Percentiles rank a stretch among this genome's conserved stretches.
These are phyloP conservation scores for Xylaria sp. DNA, from an alignment of 2,329 filamentous ascomycete species.

Conservation along the genomic window DNA sequence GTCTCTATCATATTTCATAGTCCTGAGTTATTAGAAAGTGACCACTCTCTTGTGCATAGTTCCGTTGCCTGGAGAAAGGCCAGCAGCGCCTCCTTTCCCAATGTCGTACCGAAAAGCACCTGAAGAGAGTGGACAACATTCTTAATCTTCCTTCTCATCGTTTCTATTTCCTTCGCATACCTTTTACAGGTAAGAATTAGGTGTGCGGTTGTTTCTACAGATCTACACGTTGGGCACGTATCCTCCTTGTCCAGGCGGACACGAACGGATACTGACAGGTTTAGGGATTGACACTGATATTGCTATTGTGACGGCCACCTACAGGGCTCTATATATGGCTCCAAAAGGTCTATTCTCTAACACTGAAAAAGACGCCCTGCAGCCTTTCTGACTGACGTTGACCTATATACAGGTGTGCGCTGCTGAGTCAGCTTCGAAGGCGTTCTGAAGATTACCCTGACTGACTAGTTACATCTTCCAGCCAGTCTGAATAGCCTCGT, in stretches of 20 bases:
- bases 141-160: not conserved
- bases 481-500: too few species aligned
- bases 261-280: too few species aligned
- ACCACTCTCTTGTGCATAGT: constrained; percentile 18
- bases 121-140: not conserved
- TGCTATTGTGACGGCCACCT: too few species aligned
- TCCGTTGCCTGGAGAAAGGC: constrained; percentile 19
- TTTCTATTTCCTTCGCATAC: not conserved
- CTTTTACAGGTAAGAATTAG: not conserved
- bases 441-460: too few species aligned
- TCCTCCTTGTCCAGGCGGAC: not conserved
- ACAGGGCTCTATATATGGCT: too few species aligned
- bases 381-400: too few species aligned
- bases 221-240: not conserved
- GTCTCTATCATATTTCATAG: constrained; percentile 10
- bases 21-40: constrained; percentile 11
- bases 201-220: not conserved
- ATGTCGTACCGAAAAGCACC: constrained; percentile 23
- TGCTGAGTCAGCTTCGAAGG: too few species aligned
- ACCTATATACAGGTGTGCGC: too few species aligned
- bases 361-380: too few species aligned
- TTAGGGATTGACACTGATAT: too few species aligned
- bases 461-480: too few species aligned
- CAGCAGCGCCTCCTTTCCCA: constrained; percentile 22
- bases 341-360: too few species aligned